Percentiles rank a stretch among this genome's conserved stretches.
These are phyloP conservation scores for Prunus mume DNA, from an alignment of 306 rosid genomes.

Conservation along the genomic window DNA sequence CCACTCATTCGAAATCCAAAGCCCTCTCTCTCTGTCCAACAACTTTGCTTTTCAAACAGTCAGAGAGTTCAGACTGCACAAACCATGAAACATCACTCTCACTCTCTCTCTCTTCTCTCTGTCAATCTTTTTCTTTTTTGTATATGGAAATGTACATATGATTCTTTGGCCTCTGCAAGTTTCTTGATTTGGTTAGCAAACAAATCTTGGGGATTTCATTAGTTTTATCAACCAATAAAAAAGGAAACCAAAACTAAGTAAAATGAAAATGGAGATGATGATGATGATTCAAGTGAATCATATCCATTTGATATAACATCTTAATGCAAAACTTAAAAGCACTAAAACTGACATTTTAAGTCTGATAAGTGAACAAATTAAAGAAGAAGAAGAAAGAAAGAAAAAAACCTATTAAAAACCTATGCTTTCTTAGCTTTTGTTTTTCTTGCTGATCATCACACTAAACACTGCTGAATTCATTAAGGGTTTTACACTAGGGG, in stretches of 20 bases:
- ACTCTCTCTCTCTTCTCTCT: conserved; percentile 19
- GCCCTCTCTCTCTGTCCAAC: conserved; percentile 21
- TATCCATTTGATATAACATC: conserved; percentile 17
- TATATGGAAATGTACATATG: not conserved
- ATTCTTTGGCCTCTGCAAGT: conserved; percentile 21
- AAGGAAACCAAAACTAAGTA: conserved; percentile 2
- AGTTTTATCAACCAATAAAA: conserved; percentile 37
- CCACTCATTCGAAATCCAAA: conserved; percentile 35
- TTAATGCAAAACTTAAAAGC: conserved; percentile 23
- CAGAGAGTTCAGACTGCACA: conserved; percentile 57
- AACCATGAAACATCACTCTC: conserved; percentile 66
- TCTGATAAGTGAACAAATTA: conserved; percentile 24
- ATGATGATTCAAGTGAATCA: conserved; percentile 37
- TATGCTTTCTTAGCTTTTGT: conserved; percentile 5
- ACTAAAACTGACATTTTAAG: conserved; percentile 31
- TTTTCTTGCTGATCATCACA: conserved; percentile 10
- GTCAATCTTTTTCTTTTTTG: not conserved
- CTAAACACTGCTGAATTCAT: not conserved
- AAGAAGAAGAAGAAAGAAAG: not conserved
- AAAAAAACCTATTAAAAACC: not conserved
- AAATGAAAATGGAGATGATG: not conserved
- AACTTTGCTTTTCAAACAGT: conserved; percentile 39
- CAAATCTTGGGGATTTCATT: conserved; percentile 45
- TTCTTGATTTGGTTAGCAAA: conserved; percentile 37
- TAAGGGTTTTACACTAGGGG: conserved; percentile 62